phyloP scores from a whole-genome alignment of 345 rosid genomes.

The Ricinus communis region DNA sequence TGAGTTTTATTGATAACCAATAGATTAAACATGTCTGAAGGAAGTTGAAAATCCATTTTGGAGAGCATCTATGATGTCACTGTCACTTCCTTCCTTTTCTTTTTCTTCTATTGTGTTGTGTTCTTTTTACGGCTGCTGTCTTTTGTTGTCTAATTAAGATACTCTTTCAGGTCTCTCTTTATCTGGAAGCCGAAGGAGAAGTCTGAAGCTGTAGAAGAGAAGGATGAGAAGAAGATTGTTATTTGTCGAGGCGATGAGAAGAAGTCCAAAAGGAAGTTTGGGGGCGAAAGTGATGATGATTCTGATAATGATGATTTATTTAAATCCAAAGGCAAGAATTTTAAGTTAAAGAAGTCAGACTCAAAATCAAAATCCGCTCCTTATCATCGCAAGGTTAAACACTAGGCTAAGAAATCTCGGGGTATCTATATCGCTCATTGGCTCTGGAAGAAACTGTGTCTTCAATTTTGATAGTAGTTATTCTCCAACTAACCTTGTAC shows the following conservation, averaged over 20 bases:
- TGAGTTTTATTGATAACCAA: not conserved
- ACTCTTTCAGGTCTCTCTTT: conserved; percentile 70
- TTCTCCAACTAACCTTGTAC: not conserved
- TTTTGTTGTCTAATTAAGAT: conserved; percentile 5
- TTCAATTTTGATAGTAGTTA: not conserved
- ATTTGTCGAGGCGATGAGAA: conserved; percentile 50
- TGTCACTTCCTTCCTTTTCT: not conserved
- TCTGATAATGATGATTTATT: conserved; percentile 48
- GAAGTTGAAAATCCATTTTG: not conserved
- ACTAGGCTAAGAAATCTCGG: conserved; percentile 16
- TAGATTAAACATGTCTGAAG: not conserved
- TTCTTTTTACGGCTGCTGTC: not conserved
- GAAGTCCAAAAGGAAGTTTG: conserved; percentile 44
- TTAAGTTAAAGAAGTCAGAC: conserved; percentile 36
- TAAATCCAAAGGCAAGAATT: conserved; percentile 53
- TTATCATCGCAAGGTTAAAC: conserved; percentile 36
- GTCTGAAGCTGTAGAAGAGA: conserved; percentile 45
- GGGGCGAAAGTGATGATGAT: conserved; percentile 50
- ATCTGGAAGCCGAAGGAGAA: conserved; percentile 84
- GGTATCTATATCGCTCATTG: not conserved
- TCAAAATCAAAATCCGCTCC: conserved; percentile 35
- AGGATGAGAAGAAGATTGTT: conserved; percentile 55
- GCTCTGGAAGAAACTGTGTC: not conserved
- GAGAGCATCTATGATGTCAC: not conserved
- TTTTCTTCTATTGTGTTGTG: not conserved